These are phyloP conservation scores for Hygrophoropsis aurantiaca DNA, from an alignment of 768 basidiomycete genomes.

Conservation along the genomic window DNA sequence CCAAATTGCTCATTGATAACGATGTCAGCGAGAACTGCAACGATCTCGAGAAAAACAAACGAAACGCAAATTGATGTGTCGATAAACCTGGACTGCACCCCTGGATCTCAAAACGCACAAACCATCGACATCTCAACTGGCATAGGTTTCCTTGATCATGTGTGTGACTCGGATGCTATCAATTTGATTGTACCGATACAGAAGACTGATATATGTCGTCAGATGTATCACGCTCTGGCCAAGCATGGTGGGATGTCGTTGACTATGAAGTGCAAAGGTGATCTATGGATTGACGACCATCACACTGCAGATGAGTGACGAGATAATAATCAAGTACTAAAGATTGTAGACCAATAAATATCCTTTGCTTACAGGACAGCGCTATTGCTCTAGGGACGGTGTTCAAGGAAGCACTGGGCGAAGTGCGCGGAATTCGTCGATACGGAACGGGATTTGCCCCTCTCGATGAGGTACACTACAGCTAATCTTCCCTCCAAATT, in stretches of 20 bases:
- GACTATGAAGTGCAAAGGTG: slow-evolving; percentile 88
- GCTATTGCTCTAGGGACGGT: slow-evolving; percentile 86
- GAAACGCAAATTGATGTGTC: slow-evolving; percentile 89
- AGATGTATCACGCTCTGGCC: slow-evolving; percentile 99
- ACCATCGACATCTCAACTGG: slow-evolving; percentile 86
- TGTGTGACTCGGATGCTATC: slow-evolving; percentile 34
- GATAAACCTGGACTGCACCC: slow-evolving; percentile 77
- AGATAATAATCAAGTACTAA: slow-evolving; percentile 9
- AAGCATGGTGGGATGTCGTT: slow-evolving; percentile 96
- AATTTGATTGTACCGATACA: neutral
- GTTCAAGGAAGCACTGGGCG: slow-evolving; percentile 93
- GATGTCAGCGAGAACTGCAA: slow-evolving; percentile 57
- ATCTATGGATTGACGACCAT: slow-evolving; percentile 97
- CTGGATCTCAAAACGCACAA: slow-evolving; percentile 63
- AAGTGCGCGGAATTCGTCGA: slow-evolving; percentile 89
- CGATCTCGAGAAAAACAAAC: slow-evolving; percentile 79
- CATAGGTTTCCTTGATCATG: slow-evolving; percentile 99
- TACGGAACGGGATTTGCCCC: slow-evolving; percentile 98
- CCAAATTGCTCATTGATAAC: neutral
- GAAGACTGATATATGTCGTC: slow-evolving; percentile 3
- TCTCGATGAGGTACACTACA: slow-evolving; percentile 79
- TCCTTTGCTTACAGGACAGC: slow-evolving; percentile 69
- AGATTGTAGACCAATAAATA: slow-evolving; percentile 7
- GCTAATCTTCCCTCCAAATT: slow-evolving; percentile 11
- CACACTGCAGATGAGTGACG: slow-evolving; percentile 91